Percentiles rank a stretch among this genome's conserved stretches.
Evolutionary conservation across 2,329 filamentous ascomycete species (phyloP).

Genomic region (Trichoderma asperellum): DNA sequence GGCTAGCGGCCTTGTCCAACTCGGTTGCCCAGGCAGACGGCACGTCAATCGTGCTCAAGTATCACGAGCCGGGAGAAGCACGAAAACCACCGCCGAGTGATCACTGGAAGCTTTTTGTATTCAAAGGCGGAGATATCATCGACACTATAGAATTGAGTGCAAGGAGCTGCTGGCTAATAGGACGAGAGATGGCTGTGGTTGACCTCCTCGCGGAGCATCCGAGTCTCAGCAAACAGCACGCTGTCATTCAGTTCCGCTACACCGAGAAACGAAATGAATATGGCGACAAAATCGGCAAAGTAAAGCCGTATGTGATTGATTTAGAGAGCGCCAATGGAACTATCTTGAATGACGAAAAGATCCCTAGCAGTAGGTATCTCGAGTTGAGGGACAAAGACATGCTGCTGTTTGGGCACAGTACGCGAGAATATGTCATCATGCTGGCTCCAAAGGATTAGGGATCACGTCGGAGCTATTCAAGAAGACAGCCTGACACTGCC

Average conservation of each 20-base stretch:
- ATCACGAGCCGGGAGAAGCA: conserved; percentile 92
- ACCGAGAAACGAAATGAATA: conserved; percentile 83
- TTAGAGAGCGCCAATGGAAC: conserved; percentile 94
- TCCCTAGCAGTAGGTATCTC: conserved; percentile 78
- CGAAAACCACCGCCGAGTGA: conserved; percentile 81
- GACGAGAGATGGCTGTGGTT: conserved; percentile 77
- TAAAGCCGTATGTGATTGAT: conserved; percentile 89
- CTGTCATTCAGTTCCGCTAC: conserved; percentile 89
- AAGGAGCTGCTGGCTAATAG: conserved; percentile 89
- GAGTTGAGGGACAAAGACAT: conserved; percentile 90
- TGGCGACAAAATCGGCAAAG: conserved; percentile 78
- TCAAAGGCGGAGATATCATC: conserved; percentile 79
- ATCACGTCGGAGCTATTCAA: not conserved
- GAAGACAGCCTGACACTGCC: not conserved
- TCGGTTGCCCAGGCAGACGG: conserved; percentile 71
- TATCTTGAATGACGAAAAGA: conserved; percentile 71
- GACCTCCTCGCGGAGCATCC: conserved; percentile 87
- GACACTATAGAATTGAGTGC: conserved; percentile 78
- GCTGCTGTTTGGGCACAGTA: conserved; percentile 82
- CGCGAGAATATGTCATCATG: conserved; percentile 96
- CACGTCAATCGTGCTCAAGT: conserved; percentile 82
- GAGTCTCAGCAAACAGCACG: conserved; percentile 93
- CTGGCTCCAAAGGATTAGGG: conserved; percentile 58
- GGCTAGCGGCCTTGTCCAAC: conserved; percentile 87
- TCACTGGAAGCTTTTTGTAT: conserved; percentile 88